Evolutionary conservation across 2,329 filamentous ascomycete species (phyloP).

Genomic region (Delphinella strobiligena): DNA sequence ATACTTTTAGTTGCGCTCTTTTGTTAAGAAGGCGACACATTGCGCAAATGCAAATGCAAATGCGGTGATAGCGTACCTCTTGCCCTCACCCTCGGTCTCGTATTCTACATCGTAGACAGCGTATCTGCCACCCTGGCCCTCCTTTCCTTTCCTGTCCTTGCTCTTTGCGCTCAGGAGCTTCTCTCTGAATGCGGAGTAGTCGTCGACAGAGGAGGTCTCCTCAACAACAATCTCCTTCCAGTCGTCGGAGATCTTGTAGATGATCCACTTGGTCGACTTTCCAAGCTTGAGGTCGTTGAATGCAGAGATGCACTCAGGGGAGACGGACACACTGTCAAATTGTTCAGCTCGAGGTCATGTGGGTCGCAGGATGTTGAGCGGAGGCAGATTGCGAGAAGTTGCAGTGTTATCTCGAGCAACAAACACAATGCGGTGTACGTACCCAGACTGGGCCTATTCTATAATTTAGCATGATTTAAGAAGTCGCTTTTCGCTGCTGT

Average conservation of each 20-base stretch:
- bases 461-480: neutral
- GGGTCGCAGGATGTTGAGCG: conserved; percentile 2
- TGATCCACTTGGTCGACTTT: conserved; percentile 70
- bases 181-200: conserved; percentile 64
- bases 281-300: conserved; percentile 77
- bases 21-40: neutral
- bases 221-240: conserved; percentile 74
- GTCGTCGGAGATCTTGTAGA: conserved; percentile 79
- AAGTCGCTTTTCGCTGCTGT: neutral
- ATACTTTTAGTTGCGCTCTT: neutral
- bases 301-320: conserved; percentile 53
- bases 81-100: conserved; percentile 60
- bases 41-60: neutral
- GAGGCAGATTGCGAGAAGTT: too few relatives aligned
- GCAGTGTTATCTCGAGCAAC: too few relatives aligned
- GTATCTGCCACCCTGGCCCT: conserved; percentile 58
- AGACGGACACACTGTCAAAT: conserved; percentile 52
- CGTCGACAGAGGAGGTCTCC: conserved; percentile 52
- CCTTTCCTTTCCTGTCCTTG: conserved; percentile 53
- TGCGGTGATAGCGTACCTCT: conserved; percentile 27
- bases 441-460: conserved; percentile 31
- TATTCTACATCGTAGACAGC: conserved; percentile 81
- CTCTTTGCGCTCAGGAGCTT: conserved; percentile 62
- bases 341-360: conserved; percentile 4
- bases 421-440: too few relatives aligned